These are phyloP conservation scores for Marasmius fiardii DNA, from an alignment of 1,284 basidiomycete genomes.

Conservation along the genomic window DNA sequence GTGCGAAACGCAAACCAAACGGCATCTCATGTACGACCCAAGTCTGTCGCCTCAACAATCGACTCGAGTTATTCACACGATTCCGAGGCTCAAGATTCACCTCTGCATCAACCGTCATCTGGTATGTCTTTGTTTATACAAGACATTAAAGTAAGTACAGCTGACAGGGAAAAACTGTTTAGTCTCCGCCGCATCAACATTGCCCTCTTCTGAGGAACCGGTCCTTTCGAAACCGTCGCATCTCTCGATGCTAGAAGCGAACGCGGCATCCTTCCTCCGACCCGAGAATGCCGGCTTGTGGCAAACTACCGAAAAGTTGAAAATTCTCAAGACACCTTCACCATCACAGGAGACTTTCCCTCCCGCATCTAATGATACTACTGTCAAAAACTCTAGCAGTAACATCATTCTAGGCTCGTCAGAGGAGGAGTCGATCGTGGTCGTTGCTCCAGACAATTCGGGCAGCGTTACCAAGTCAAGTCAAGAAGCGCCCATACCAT, in stretches of 20 bases:
- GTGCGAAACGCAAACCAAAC: neutral
- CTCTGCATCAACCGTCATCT: neutral
- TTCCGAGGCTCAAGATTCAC: neutral
- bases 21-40: neutral
- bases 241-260: conserved; percentile 1
- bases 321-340: neutral
- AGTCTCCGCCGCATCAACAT: neutral
- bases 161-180: no score
- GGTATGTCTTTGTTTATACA: neutral
- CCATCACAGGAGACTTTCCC: neutral
- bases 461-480: neutral
- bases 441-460: neutral
- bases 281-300: neutral
- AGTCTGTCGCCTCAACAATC: neutral
- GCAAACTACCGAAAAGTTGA: neutral
- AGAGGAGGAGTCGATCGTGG: neutral
- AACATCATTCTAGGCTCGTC: neutral
- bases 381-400: neutral
- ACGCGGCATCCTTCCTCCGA: neutral
- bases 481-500: neutral
- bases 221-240: neutral
- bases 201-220: neutral
- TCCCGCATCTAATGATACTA: neutral
- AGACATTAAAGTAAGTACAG: neutral
- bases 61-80: conserved; percentile 1